Percentiles rank a stretch among this genome's conserved stretches.
phyloP scores from a whole-genome alignment of 371 early-diverging fungal species.

The Apophysomyces variabilis region DNA sequence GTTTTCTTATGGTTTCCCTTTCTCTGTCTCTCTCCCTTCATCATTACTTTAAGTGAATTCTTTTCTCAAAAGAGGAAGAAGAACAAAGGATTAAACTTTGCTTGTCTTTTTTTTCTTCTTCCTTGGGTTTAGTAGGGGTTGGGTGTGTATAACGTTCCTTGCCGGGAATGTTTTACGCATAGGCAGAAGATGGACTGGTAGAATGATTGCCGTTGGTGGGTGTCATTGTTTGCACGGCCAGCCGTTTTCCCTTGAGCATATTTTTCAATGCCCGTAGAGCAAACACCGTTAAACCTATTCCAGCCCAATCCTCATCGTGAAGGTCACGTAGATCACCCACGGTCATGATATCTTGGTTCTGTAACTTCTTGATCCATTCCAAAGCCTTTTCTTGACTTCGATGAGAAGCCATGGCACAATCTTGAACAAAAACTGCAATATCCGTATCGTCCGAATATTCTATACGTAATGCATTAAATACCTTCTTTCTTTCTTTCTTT shows the following conservation, averaged over 20 bases:
- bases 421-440: conserved; percentile 75
- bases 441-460: conserved; percentile 67
- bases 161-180: background rate
- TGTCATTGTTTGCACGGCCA: conserved; percentile 24
- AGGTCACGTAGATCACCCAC: conserved; percentile 81
- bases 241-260: conserved; percentile 64
- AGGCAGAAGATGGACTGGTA: conserved; percentile 11
- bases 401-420: conserved; percentile 70
- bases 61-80: too few species aligned
- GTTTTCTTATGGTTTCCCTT: too few species aligned
- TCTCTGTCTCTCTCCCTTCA: too few species aligned
- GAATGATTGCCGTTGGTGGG: conserved; percentile 7
- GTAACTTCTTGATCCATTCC: conserved; percentile 75
- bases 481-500: background rate
- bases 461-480: conserved; percentile 13
- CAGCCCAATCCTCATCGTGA: conserved; percentile 82
- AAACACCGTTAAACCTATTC: conserved; percentile 85
- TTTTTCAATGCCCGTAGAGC: conserved; percentile 86
- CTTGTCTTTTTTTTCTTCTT: too few species aligned
- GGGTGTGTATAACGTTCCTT: background rate
- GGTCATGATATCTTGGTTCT: conserved; percentile 82
- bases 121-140: too few species aligned
- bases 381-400: conserved; percentile 73
- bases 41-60: too few species aligned
- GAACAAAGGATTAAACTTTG: too few species aligned